Conservation (phyloP, 169 alveolate genomes). For the Perkinsus olseni region DNA sequence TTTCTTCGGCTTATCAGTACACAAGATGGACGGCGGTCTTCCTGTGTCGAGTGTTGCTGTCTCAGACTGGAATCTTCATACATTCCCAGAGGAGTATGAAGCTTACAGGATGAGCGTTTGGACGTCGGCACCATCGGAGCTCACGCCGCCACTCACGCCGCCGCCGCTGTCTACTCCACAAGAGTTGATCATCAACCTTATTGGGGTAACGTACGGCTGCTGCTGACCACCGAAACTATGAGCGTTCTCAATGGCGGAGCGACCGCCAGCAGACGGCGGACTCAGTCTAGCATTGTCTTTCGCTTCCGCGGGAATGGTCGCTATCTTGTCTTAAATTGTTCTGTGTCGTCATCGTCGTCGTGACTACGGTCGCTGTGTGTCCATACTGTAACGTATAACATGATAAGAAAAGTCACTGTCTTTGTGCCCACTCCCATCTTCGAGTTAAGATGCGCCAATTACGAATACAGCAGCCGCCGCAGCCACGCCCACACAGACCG, state of each 20-base stretch:
- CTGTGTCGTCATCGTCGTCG: no score
- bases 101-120: background rate
- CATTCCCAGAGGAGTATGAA: background rate
- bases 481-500: no score
- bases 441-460: background rate
- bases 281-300: no score
- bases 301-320: no score
- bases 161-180: background rate
- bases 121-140: background rate
- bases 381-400: background rate
- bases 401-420: background rate
- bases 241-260: no score
- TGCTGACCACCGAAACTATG: background rate
- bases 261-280: no score
- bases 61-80: background rate
- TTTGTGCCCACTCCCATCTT: background rate
- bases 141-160: background rate
- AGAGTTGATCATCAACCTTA: background rate
- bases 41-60: background rate
- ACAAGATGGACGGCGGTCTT: background rate
- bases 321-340: no score
- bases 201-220: background rate
- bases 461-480: no score
- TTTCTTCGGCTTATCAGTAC: constrained; percentile 62
- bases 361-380: background rate